Base-by-base conservation (phyloP, 1,284 basidiomycete genomes). In the Boletus smithii region DNA sequence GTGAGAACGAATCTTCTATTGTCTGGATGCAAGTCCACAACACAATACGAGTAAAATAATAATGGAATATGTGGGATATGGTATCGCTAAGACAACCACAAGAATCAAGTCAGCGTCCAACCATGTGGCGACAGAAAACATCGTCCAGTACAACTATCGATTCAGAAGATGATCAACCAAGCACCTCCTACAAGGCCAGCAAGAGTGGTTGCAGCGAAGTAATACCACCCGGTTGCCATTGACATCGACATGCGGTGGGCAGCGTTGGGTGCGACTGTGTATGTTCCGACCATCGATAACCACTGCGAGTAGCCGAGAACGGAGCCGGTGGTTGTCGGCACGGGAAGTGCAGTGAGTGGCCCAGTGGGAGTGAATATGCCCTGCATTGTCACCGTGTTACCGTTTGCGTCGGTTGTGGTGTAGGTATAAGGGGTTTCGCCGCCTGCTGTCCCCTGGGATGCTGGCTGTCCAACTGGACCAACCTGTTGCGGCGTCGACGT, bases 391-490 rank as follows among this genome's bases (percentile, higher is more conserved):
- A 68, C 67, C 3, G 73, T 73, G n/a, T 73, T 66, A 32, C 85
- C 84, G 39, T 62, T 63, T 33, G 80, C 72, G 47, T 83, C 69
- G 7, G 82, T 77, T 0, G 79, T 87, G 11, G 80, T 83, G 57
- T 84, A 85, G 0, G 62, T 63, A 57, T 74, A 87, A 0, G 76
- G 74, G 0, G 78, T 82, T 16, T 73, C 71, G 4, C 73, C 78
- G 11, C 72, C 69, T 17, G 75, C 66, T 1, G 65, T 65, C 16
- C 53, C 61, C 6, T 72, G 74, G 1, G 77, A 34, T 3, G 64
- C 69, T 16, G 83, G 82, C 51, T 75, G 71, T 7, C 75, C 83
- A 1, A 85, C 82, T 4, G 81, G 81, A 0, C 82, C 83, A 10
- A 49, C 27, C 56, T 73, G 75, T 14, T 44, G 50, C 8, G 51